Percentiles rank a stretch among this genome's conserved stretches.
These are phyloP conservation scores for Yarrowia sp. DNA, from an alignment of 805 yeast genomes.

Conservation along the genomic window DNA sequence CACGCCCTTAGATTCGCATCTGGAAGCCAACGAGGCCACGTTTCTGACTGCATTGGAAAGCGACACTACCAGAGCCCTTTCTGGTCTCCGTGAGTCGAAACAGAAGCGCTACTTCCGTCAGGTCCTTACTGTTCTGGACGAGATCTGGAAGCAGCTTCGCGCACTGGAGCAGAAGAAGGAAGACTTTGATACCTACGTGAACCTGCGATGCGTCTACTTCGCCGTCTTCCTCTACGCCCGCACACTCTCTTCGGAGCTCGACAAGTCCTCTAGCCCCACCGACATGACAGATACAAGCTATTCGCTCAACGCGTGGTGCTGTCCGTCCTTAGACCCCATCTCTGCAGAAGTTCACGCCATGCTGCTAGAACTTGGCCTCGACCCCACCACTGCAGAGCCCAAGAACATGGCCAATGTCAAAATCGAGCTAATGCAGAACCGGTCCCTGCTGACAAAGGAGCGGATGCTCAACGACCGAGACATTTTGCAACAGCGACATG, in stretches of 20 bases:
- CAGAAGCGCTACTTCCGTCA: conserved; percentile 4
- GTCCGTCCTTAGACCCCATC: neutral
- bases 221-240: conserved; percentile 5
- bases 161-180: neutral
- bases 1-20: neutral
- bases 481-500: neutral
- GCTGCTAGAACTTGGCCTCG: neutral
- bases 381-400: neutral
- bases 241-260: neutral
- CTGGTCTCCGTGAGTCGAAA: neutral
- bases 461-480: conserved; percentile 1
- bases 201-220: neutral
- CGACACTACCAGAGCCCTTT: neutral
- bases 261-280: neutral
- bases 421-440: conserved; percentile 6
- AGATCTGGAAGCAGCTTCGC: neutral
- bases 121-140: neutral
- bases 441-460: neutral
- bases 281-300: neutral
- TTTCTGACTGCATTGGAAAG: neutral
- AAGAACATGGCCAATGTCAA: conserved; percentile 3
- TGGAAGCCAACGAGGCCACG: neutral
- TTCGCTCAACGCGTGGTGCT: conserved; percentile 9
- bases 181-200: conserved; percentile 7
- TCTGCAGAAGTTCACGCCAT: neutral